phyloP scores from a whole-genome alignment of 208 protist genomes.

The Leishmania braziliensis region DNA sequence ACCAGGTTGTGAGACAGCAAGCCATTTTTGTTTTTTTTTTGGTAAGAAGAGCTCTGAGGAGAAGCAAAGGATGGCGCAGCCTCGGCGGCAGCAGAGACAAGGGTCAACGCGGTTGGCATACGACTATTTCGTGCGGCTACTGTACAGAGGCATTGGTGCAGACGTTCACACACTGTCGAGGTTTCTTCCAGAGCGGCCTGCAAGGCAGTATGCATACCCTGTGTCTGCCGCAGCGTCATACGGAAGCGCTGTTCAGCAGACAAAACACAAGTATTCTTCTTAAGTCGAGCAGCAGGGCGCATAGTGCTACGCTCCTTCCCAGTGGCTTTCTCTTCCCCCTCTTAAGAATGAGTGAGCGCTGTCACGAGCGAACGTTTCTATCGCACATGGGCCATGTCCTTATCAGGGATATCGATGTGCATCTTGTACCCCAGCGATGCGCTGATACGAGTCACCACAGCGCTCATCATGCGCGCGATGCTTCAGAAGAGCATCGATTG shows the following conservation, averaged over 20 bases:
- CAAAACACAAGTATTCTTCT: not conserved
- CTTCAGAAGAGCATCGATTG: conserved; percentile 2
- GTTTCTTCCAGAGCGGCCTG: not conserved
- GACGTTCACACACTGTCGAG: not conserved
- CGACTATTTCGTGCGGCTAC: too few relatives aligned
- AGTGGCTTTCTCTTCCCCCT: not conserved
- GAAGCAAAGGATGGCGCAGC: not conserved
- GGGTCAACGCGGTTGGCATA: not conserved
- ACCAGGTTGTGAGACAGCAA: not conserved
- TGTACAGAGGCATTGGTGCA: not conserved
- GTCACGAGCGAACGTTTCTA: not conserved
- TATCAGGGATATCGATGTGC: not conserved
- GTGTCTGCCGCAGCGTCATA: not conserved
- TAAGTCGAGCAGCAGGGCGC: not conserved
- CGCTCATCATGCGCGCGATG: conserved; percentile 13
- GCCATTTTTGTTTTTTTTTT: not conserved
- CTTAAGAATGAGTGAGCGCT: not conserved
- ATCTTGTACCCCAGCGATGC: not conserved
- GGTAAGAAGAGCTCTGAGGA: not conserved
- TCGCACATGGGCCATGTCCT: not conserved
- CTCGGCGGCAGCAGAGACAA: not conserved
- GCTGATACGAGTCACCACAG: conserved; percentile 14
- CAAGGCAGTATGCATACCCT: too few relatives aligned
- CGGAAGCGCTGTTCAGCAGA: not conserved
- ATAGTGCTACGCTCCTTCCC: not conserved